Base-by-base conservation (phyloP, 2,329 filamentous ascomycete species). In the Hypoxylon sp. region DNA sequence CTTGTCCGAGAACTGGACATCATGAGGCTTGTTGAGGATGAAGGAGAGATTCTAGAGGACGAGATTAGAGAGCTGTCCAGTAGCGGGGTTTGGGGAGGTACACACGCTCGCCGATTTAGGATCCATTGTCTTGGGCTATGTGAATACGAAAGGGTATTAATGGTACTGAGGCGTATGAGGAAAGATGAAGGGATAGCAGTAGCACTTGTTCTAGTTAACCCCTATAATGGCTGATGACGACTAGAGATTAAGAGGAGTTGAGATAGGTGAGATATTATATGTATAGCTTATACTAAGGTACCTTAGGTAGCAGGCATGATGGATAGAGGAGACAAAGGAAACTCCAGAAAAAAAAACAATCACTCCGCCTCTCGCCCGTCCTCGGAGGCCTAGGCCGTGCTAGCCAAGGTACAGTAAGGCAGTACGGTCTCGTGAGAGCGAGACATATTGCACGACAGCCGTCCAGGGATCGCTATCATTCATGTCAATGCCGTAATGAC, bases 11-110 rank as follows among this genome's bases (percentile, higher is more conserved):
- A 88, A 96, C 63, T 80, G 78, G 68, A 96, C 88, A 68, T 88
- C 83, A 73, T 86, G 82, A 59, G 87, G 82, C 67, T 89, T 89
- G 76, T 93, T 86, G 69, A 96, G 89, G 73, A 96, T 80, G 77
- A 95, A 95, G 50, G 91, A 95, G 66, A 89, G 85, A 76, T 95
- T 95, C 89, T 91, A 50, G 4, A 24, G n/a, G 23, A 33, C 9
- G 17, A 31, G 24, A 40, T 57, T 49, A 42, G 51, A 62, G 18
- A 24, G 45, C 17, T 18, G 23, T 33, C 38, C 35, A 31, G 37
- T 13, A 33, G 33, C 11, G 46, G 40, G 42, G 29, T 51, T 55
- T 23, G 21, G 26, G 51, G 54, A 49, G 51, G 31, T 21, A 58
- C 65, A 48, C 48, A 69, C 67, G 58, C 68, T 70, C 23, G 66